These are phyloP conservation scores for Euphorbia peplus DNA, from an alignment of 345 rosid genomes.

Conservation along the genomic window DNA sequence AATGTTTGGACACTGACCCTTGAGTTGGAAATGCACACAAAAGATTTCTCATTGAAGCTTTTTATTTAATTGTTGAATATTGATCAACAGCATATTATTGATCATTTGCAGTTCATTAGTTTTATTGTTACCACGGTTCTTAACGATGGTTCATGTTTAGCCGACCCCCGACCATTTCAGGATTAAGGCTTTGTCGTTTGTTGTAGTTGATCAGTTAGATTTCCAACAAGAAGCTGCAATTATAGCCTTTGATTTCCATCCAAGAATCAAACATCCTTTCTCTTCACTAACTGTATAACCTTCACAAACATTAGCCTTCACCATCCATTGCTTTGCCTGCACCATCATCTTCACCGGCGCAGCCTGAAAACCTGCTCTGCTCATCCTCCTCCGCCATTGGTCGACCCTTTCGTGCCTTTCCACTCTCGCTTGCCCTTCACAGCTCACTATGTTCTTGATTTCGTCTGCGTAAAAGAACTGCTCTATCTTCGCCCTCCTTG, in stretches of 20 bases:
- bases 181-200: too few relatives aligned
- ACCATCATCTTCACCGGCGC: conserved; percentile 30
- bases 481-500: conserved; percentile 52
- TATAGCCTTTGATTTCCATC: conserved; percentile 56
- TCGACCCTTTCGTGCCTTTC: conserved; percentile 56
- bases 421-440: conserved; percentile 46
- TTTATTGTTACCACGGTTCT: too few relatives aligned
- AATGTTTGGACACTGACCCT: too few relatives aligned
- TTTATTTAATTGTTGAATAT: too few relatives aligned
- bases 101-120: too few relatives aligned
- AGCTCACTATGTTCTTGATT: conserved; percentile 63
- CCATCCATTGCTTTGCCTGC: conserved; percentile 48
- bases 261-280: conserved; percentile 53
- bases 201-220: neutral
- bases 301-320: conserved; percentile 29
- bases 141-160: too few relatives aligned
- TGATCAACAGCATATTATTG: too few relatives aligned
- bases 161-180: too few relatives aligned
- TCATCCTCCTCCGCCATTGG: conserved; percentile 58
- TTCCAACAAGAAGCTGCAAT: conserved; percentile 56
- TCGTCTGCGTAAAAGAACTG: conserved; percentile 54
- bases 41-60: too few relatives aligned
- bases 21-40: too few relatives aligned
- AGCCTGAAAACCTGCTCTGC: conserved; percentile 50
- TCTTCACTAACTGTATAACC: conserved; percentile 47